Evolutionary conservation across 495 filamentous ascomycete species (phyloP).

Genomic region (Penicillium atrosanguineum): DNA sequence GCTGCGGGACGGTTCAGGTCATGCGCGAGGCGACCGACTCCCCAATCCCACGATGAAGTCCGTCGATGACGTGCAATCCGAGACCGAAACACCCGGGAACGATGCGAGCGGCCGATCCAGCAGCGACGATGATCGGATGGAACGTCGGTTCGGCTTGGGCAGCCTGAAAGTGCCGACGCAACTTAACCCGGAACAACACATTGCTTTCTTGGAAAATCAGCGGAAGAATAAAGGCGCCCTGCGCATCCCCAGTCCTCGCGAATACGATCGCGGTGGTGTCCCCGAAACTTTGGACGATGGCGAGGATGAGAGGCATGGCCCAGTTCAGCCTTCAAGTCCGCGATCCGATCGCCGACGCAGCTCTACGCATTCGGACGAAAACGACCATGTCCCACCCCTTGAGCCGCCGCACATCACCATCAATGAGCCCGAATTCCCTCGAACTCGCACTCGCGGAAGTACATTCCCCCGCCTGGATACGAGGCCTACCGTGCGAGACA

Average conservation of each 20-base stretch:
- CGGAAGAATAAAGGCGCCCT: conserved; percentile 71
- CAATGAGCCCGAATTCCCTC: conserved; percentile 53
- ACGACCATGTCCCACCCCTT: conserved; percentile 29
- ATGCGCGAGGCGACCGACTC: conserved; percentile 25
- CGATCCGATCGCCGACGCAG: conserved; percentile 12
- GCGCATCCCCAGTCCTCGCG: conserved; percentile 82
- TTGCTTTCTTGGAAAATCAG: conserved; percentile 82
- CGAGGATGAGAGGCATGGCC: conserved; percentile 31
- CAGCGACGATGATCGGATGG: conserved; percentile 14
- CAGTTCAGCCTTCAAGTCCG: conserved; percentile 12
- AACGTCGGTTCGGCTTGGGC: conserved; percentile 24
- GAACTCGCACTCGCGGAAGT: conserved; percentile 30
- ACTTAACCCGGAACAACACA: conserved; percentile 68
- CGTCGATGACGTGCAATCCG: conserved; percentile 18
- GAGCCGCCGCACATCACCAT: conserved; percentile 59
- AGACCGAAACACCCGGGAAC: conserved; percentile 20
- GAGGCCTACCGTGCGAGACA: conserved; percentile 36
- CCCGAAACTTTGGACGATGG: conserved; percentile 61
- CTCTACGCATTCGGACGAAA: conserved; percentile 22
- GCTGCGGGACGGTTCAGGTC: conserved; percentile 51
- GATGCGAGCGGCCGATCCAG: conserved; percentile 16
- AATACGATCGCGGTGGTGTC: conserved; percentile 74
- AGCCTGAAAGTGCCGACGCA: conserved; percentile 49
- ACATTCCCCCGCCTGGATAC: conserved; percentile 43
- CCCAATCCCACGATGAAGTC: conserved; percentile 17